phyloP scores from a whole-genome alignment of 2,329 filamentous ascomycete species.

The Huntiella bhutanensis region DNA sequence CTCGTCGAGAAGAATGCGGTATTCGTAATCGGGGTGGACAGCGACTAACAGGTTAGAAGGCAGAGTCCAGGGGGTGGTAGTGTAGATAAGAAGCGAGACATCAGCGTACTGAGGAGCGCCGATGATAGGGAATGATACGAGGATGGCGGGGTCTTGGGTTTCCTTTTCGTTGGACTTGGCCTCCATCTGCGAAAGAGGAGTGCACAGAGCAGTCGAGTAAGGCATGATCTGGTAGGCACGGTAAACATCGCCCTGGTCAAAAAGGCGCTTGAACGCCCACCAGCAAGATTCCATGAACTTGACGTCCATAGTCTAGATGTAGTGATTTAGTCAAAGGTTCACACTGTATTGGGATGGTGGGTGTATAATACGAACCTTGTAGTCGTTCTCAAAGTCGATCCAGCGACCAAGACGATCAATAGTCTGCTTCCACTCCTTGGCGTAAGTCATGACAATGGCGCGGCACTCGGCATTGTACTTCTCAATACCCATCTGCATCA shows the following conservation, averaged over 20 bases:
- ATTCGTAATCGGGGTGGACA: conserved; percentile 59
- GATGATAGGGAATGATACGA: conserved; percentile 51
- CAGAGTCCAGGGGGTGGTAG: conserved; percentile 63
- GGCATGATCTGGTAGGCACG: conserved; percentile 58
- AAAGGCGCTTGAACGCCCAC: conserved; percentile 63
- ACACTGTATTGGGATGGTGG: background rate
- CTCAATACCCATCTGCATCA: conserved; percentile 60
- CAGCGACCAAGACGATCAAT: conserved; percentile 54
- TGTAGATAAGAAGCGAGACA: conserved; percentile 34
- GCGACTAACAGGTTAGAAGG: conserved; percentile 59
- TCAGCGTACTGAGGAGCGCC: conserved; percentile 42
- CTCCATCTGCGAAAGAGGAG: conserved; percentile 58
- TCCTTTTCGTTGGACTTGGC: conserved; percentile 60
- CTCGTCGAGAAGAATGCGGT: conserved; percentile 53
- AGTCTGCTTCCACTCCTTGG: conserved; percentile 60
- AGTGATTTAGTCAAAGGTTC: background rate
- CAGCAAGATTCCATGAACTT: conserved; percentile 61
- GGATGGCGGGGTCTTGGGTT: conserved; percentile 52
- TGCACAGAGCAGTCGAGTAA: conserved; percentile 55
- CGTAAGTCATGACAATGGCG: conserved; percentile 72
- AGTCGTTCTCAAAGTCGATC: conserved; percentile 67
- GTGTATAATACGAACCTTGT: conserved; percentile 32
- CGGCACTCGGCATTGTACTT: conserved; percentile 74
- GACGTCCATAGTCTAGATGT: conserved; percentile 46
- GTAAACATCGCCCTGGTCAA: conserved; percentile 53